Conservation (phyloP, 345 rosid species). For the Pugionium dolabratum region DNA sequence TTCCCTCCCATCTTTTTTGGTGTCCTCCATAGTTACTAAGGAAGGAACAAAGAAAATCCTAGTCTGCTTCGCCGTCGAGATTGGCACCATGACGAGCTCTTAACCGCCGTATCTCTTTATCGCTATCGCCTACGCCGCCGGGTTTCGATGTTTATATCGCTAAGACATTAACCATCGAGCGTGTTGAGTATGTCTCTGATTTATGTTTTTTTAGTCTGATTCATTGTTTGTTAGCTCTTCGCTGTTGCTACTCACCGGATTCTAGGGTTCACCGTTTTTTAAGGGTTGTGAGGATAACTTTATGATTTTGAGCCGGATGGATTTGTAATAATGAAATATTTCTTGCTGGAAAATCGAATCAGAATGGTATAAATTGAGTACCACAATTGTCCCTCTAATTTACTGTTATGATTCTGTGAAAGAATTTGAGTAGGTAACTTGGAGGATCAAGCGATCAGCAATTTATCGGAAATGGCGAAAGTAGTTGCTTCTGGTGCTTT, state of each 20-base stretch:
- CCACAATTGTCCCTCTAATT: background rate
- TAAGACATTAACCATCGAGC: slow-evolving; percentile 25
- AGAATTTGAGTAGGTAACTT: slow-evolving; percentile 18
- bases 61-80: slow-evolving; percentile 24
- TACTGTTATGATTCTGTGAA: background rate
- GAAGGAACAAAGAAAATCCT: background rate
- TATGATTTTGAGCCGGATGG: background rate
- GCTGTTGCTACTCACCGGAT: background rate
- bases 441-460: slow-evolving; percentile 25
- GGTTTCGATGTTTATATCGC: slow-evolving; percentile 17
- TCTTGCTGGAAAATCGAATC: too few species aligned
- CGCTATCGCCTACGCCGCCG: slow-evolving; percentile 17
- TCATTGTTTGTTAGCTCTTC: background rate
- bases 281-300: background rate
- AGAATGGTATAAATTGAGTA: too few species aligned
- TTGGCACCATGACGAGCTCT: background rate
- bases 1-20: too few species aligned
- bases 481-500: slow-evolving; percentile 63
- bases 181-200: slow-evolving; percentile 12
- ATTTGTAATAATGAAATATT: background rate
- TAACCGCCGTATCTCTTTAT: too few species aligned
- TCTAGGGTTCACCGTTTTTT: background rate
- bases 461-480: slow-evolving; percentile 51
- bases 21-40: too few species aligned
- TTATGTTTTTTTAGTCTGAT: background rate